These are phyloP conservation scores for Solanum gandarillasii DNA, from an alignment of 257 asterid species.

Conservation along the genomic window DNA sequence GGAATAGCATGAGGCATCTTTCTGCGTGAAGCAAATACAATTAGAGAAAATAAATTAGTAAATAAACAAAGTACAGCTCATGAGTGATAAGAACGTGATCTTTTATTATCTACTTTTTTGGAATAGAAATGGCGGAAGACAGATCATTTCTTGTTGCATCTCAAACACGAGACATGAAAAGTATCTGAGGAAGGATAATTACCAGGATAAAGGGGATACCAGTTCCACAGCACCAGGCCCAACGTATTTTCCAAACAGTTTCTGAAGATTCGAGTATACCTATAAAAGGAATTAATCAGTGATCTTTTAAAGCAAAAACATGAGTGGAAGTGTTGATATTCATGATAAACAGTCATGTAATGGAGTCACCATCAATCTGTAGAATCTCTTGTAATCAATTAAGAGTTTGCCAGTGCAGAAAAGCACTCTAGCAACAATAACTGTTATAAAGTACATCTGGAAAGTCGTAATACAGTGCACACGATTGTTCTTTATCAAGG, in stretches of 20 bases:
- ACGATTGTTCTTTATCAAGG: background rate
- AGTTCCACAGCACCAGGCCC: conserved; percentile 38
- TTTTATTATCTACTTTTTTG: background rate
- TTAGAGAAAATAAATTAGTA: background rate
- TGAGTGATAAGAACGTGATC: background rate
- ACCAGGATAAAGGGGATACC: conserved; percentile 52
- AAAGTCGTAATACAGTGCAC: background rate
- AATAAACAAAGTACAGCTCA: background rate
- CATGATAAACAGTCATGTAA: background rate
- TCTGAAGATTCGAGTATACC: conserved; percentile 51
- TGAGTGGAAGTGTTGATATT: background rate
- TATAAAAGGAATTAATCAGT: conserved; percentile 8
- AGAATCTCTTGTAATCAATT: background rate
- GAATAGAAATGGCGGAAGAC: background rate
- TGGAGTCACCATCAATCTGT: background rate
- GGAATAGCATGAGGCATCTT: conserved; percentile 36
- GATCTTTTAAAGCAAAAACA: background rate
- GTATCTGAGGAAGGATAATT: conserved; percentile 12
- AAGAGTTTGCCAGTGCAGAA: background rate
- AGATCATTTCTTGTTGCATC: background rate
- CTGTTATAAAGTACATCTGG: background rate
- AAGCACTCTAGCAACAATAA: background rate
- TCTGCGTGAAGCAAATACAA: conserved; percentile 24
- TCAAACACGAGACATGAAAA: background rate
- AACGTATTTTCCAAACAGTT: conserved; percentile 32